Percentiles rank a stretch among this genome's conserved stretches.
Evolutionary conservation across 2,329 filamentous ascomycete species (phyloP).

Genomic region (Fusarium cicatricum): DNA sequence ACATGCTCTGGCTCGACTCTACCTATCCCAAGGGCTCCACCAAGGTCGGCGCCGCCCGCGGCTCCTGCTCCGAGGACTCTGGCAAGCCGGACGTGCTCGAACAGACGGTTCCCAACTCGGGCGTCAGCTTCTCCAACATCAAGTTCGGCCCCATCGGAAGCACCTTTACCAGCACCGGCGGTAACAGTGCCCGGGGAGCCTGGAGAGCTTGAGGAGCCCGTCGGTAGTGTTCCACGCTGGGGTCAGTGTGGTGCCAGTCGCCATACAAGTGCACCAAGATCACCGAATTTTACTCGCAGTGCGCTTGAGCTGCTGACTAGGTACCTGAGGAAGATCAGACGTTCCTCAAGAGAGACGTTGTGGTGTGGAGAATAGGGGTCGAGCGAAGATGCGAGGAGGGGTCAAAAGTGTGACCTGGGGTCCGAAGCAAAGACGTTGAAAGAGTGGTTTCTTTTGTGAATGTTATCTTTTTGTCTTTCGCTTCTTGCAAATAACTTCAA

Average conservation of each 20-base stretch:
- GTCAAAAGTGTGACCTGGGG: neutral
- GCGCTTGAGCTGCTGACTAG: constrained; percentile 41
- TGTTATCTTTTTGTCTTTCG: constrained; percentile 19
- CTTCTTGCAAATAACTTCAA: constrained; percentile 23
- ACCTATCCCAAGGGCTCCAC: constrained; percentile 63
- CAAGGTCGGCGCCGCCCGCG: constrained; percentile 59
- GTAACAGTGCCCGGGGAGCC: neutral
- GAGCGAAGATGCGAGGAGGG: neutral
- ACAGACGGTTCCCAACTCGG: constrained; percentile 53
- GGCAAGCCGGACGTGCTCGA: constrained; percentile 62
- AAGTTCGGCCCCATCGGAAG: constrained; percentile 63
- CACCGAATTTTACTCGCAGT: constrained; percentile 55
- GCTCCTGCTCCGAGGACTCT: constrained; percentile 60
- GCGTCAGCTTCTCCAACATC: constrained; percentile 67
- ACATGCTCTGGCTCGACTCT: constrained; percentile 81
- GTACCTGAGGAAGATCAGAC: too few species aligned
- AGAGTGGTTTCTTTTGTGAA: constrained; percentile 10
- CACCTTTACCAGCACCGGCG: constrained; percentile 51
- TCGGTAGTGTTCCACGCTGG: constrained; percentile 40
- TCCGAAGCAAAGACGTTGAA: neutral
- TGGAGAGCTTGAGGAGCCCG: constrained; percentile 20
- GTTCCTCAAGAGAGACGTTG: too few species aligned
- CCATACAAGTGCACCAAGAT: constrained; percentile 48
- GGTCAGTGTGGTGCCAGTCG: constrained; percentile 50
- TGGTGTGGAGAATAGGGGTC: neutral